Conservation (phyloP, 177 flowering plant genomes). For the Vitis hybrid region DNA sequence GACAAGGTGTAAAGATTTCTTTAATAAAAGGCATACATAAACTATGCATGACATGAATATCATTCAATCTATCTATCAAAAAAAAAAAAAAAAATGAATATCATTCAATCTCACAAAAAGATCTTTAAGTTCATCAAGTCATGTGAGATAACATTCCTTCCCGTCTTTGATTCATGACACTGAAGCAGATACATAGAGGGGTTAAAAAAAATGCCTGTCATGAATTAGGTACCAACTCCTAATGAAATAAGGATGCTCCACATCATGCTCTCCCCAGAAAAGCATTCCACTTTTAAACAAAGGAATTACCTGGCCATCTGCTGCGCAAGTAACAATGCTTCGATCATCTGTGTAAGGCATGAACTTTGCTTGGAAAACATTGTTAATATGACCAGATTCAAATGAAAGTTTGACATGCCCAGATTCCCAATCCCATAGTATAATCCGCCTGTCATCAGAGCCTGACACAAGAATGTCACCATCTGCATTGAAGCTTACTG, state of each 20-base stretch:
- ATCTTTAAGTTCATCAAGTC: too few relatives aligned
- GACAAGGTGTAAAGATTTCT: too few relatives aligned
- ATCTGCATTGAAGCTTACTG: constrained; percentile 74
- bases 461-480: constrained; percentile 91
- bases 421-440: constrained; percentile 91
- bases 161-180: too few relatives aligned
- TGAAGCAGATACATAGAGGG: neutral
- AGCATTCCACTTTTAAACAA: neutral
- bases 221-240: neutral
- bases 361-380: constrained; percentile 91
- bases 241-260: neutral
- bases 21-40: too few relatives aligned
- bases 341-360: constrained; percentile 84
- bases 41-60: neutral
- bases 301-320: constrained; percentile 90
- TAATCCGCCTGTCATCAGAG: constrained; percentile 82
- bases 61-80: neutral
- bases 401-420: constrained; percentile 62
- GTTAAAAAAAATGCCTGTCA: neutral
- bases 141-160: too few relatives aligned
- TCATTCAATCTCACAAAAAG: too few relatives aligned
- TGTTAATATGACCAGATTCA: constrained; percentile 74
- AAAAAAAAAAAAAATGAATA: neutral
- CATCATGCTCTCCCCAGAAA: neutral
- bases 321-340: constrained; percentile 88